Percentiles rank a stretch among this genome's conserved stretches.
Evolutionary conservation across 2,329 filamentous ascomycete genomes (phyloP).

Genomic region (Daldinia sp.): DNA sequence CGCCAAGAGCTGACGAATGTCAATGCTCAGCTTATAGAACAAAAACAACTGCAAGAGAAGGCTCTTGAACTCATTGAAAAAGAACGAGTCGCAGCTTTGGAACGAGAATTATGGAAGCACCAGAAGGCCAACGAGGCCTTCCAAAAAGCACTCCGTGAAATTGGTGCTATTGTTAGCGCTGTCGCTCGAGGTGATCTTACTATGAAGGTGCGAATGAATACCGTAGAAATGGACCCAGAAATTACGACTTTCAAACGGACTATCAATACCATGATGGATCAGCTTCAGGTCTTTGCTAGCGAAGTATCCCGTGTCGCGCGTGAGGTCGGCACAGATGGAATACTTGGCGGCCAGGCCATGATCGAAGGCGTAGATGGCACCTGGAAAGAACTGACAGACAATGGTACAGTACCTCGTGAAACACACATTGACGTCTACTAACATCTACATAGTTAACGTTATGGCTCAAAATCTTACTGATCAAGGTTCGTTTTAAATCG

Average conservation of each 20-base stretch:
- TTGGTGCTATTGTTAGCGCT: slow-evolving; percentile 96
- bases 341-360: slow-evolving; percentile 91
- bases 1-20: slow-evolving; percentile 87
- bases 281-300: slow-evolving; percentile 94
- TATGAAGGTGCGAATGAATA: slow-evolving; percentile 96
- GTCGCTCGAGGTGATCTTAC: slow-evolving; percentile 95
- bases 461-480: slow-evolving; percentile 87
- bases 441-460: slow-evolving; percentile 72
- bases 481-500: slow-evolving; percentile 63
- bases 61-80: slow-evolving; percentile 86
- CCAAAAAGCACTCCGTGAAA: slow-evolving; percentile 95
- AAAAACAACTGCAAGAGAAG: slow-evolving; percentile 85
- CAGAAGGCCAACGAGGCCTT: slow-evolving; percentile 99
- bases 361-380: slow-evolving; percentile 95
- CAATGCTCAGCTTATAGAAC: slow-evolving; percentile 85
- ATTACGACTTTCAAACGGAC: slow-evolving; percentile 98
- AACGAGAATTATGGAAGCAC: slow-evolving; percentile 95
- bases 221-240: slow-evolving; percentile 96
- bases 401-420: slow-evolving; percentile 63
- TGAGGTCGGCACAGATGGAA: slow-evolving; percentile 95
- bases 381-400: slow-evolving; percentile 96
- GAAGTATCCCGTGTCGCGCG: slow-evolving; percentile 95
- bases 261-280: slow-evolving; percentile 99
- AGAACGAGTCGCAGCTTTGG: slow-evolving; percentile 87
- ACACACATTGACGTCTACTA: slow-evolving; percentile 41